Percentiles rank a stretch among this genome's conserved stretches.
phyloP scores from a whole-genome alignment of 2,329 filamentous ascomycete species.

The Shiraia sp. region DNA sequence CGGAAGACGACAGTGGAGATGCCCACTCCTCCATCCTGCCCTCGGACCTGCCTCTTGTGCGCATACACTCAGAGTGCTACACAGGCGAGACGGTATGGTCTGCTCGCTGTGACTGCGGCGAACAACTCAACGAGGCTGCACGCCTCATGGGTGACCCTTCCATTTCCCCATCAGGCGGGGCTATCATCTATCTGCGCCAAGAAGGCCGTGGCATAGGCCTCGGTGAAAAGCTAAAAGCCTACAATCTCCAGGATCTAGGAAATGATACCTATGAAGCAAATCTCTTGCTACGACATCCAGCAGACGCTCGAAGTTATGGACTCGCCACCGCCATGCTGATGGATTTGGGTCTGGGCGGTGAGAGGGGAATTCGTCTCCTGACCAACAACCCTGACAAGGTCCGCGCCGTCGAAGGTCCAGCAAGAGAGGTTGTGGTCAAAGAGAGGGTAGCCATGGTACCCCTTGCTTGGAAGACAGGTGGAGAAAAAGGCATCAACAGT shows the following conservation, averaged over 20 bases:
- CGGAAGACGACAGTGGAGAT: slow-evolving; percentile 37
- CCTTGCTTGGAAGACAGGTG: slow-evolving; percentile 82
- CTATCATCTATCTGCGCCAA: slow-evolving; percentile 94
- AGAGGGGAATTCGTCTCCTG: slow-evolving; percentile 76
- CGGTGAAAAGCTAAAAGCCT: slow-evolving; percentile 94
- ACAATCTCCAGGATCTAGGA: slow-evolving; percentile 94
- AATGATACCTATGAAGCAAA: slow-evolving; percentile 99
- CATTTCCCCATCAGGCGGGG: slow-evolving; percentile 68
- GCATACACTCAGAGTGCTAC: slow-evolving; percentile 98
- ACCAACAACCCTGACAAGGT: slow-evolving; percentile 99
- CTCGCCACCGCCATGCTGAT: slow-evolving; percentile 93
- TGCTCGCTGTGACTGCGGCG: slow-evolving; percentile 94
- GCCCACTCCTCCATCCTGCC: slow-evolving; percentile 28
- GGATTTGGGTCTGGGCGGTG: slow-evolving; percentile 73
- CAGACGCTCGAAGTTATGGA: slow-evolving; percentile 92
- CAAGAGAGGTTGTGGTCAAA: slow-evolving; percentile 81
- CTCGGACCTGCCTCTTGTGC: slow-evolving; percentile 70
- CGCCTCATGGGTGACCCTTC: slow-evolving; percentile 80
- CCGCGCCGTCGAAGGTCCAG: slow-evolving; percentile 87
- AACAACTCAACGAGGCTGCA: slow-evolving; percentile 95
- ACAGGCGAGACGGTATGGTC: slow-evolving; percentile 99
- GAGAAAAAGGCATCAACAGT: slow-evolving; percentile 78
- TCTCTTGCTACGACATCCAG: slow-evolving; percentile 84
- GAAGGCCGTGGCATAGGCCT: slow-evolving; percentile 95
- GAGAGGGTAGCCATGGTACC: slow-evolving; percentile 96